A percentile compares a stretch with the other conserved stretches of the same genome.
phyloP scores from a whole-genome alignment of 495 filamentous ascomycete species.

The Geoglossum glabrum region DNA sequence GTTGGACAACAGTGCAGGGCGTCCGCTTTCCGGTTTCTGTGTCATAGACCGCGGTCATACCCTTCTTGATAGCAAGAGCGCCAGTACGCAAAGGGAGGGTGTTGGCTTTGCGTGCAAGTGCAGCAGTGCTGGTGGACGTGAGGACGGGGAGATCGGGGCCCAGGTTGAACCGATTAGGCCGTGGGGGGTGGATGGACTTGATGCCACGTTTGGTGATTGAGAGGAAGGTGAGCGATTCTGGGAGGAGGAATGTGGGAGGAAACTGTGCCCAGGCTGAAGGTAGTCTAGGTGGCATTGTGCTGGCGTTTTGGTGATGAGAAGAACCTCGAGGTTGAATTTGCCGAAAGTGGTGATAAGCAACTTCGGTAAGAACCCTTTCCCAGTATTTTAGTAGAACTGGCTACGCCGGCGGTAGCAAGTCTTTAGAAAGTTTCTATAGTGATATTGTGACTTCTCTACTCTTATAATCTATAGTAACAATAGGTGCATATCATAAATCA shows the following conservation, averaged over 20 bases:
- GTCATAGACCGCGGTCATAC: conserved; percentile 83
- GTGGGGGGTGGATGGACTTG: conserved; percentile 2
- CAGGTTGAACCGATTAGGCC: conserved; percentile 3
- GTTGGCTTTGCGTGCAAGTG: conserved; percentile 54
- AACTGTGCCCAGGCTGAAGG: neutral
- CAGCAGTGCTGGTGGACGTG: conserved; percentile 53
- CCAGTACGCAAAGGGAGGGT: conserved; percentile 67
- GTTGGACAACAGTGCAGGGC: conserved; percentile 80
- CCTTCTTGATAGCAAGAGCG: conserved; percentile 69
- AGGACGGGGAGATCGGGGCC: conserved; percentile 20
- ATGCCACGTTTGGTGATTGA: conserved; percentile 1
- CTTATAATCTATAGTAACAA: too few relatives aligned
- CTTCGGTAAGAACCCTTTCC: neutral
- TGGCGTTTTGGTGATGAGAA: neutral
- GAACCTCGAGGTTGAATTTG: neutral
- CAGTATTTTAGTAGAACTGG: too few relatives aligned
- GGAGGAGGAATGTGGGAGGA: neutral
- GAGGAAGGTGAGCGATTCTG: neutral
- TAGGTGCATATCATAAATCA: too few relatives aligned
- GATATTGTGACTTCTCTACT: too few relatives aligned
- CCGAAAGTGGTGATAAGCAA: neutral
- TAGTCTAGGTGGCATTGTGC: neutral
- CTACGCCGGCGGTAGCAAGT: too few relatives aligned
- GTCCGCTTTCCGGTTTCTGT: conserved; percentile 51
- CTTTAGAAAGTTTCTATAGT: too few relatives aligned